Base-by-base conservation (phyloP, 2,329 filamentous ascomycete genomes). In the Rachicladosporium sp. region DNA sequence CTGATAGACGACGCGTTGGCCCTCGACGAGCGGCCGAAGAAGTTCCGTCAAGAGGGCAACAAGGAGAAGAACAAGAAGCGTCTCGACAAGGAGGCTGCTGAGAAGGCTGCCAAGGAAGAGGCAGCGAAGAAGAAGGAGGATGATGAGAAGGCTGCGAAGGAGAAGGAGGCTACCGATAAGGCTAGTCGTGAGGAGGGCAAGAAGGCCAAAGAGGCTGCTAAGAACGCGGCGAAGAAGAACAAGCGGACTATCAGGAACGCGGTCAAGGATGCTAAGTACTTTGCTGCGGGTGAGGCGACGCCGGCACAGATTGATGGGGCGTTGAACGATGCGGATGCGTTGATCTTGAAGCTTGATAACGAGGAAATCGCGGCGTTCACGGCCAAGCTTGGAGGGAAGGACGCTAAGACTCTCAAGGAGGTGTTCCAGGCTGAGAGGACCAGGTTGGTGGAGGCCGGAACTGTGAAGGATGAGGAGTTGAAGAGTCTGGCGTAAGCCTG, bases 171-270 rank as follows among this genome's bases (percentile, higher is more conserved):
- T 52, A 73, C 80, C 32, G 85, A 87, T 49, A 96, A 96, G 74
- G 74, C 72, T 4, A 79, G 86, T 42, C 83, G 82, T 51, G 87
- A 89, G 51, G 74, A 82, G 47, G 69, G 69, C 56, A 98, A 96
- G 78, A 98, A 98, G 76, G 81, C 83, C 45, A 98, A 96, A 73
- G 91, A 98, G 67, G 89, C 89, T 2, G 91, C 91, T 43, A 98
- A 98, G 79, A 95, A 87, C 58, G 91, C 91, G 10, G 82, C 91
- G 56, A 98, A 98, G 82, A 98, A 98, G 83, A 98, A 98, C 77
- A 95, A 95, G 77, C 86, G 91, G 71, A 82, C 96, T 35, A 79
- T 98, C 54, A 87, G 93, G 65, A 80, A 78, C 46, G 87, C 84
- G 49, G 83, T 89, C 66, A 98, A 98, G 74, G 91, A 98, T 51